These are phyloP conservation scores for Populus hybrid DNA, from an alignment of 441 rosid species.

Conservation along the genomic window DNA sequence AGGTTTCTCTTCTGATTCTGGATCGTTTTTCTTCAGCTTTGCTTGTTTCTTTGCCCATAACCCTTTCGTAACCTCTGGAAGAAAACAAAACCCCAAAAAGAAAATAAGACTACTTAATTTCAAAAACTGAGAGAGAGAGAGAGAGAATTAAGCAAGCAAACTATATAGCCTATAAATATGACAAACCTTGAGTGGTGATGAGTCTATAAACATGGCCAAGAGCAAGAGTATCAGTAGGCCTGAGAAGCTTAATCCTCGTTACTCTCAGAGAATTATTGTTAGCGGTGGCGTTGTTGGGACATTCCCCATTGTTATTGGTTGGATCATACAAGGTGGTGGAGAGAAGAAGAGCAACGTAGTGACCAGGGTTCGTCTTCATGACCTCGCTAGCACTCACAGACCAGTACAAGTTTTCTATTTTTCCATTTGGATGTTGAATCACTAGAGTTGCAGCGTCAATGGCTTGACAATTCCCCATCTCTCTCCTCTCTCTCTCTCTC, in stretches of 20 bases:
- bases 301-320: constrained; percentile 17
- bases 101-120: background rate
- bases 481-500: background rate
- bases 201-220: constrained; percentile 88
- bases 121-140: background rate
- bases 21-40: constrained; percentile 43
- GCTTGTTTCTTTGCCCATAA: constrained; percentile 65
- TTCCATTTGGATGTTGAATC: constrained; percentile 75
- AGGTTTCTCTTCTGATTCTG: constrained; percentile 29
- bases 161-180: background rate
- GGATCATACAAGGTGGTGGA: constrained; percentile 61
- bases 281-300: constrained; percentile 7
- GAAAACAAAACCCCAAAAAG: constrained; percentile 9
- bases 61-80: constrained; percentile 77
- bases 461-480: constrained; percentile 92
- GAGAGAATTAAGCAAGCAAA: background rate
- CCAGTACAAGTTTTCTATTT: constrained; percentile 54
- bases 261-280: constrained; percentile 45
- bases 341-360: constrained; percentile 82
- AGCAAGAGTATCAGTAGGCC: constrained; percentile 69
- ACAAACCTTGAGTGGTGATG: constrained; percentile 67
- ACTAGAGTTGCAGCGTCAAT: constrained; percentile 71
- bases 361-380: constrained; percentile 85
- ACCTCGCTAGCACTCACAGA: constrained; percentile 59
- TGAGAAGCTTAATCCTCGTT: constrained; percentile 88